These are phyloP conservation scores for Aspergillus bertholletiae DNA, from an alignment of 495 filamentous ascomycete species.

Conservation along the genomic window DNA sequence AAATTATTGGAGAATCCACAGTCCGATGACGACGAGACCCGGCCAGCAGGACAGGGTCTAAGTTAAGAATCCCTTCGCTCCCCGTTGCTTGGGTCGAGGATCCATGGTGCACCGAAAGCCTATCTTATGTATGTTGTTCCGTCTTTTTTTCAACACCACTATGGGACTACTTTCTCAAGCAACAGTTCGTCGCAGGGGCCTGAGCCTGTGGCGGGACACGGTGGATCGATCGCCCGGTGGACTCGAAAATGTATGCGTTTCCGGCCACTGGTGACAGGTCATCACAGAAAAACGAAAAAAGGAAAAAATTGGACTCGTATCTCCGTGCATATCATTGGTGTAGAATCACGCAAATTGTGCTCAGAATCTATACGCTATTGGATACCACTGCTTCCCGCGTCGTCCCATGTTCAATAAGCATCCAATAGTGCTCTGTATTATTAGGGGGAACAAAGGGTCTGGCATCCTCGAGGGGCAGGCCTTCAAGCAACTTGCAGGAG, in stretches of 20 bases:
- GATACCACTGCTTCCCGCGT: not conserved
- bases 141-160: too few species aligned
- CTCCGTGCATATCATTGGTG: not conserved
- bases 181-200: too few species aligned
- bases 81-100: not conserved
- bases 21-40: conserved; percentile 1
- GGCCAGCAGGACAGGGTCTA: not conserved
- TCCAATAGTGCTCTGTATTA: not conserved
- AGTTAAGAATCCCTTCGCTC: not conserved
- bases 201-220: too few species aligned
- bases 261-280: not conserved
- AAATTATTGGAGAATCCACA: not conserved
- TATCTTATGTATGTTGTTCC: not conserved
- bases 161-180: too few species aligned
- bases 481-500: not conserved
- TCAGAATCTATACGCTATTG: not conserved
- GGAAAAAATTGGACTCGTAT: too few species aligned
- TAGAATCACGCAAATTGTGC: not conserved
- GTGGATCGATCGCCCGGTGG: too few species aligned
- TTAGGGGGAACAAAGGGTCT: not conserved
- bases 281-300: not conserved
- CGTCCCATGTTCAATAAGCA: not conserved
- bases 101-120: not conserved
- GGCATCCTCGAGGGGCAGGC: not conserved
- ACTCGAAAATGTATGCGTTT: too few species aligned